A percentile compares a stretch with the other conserved stretches of the same genome.
phyloP scores from a whole-genome alignment of 305 asterid genomes.

The Ajuga reptans region DNA sequence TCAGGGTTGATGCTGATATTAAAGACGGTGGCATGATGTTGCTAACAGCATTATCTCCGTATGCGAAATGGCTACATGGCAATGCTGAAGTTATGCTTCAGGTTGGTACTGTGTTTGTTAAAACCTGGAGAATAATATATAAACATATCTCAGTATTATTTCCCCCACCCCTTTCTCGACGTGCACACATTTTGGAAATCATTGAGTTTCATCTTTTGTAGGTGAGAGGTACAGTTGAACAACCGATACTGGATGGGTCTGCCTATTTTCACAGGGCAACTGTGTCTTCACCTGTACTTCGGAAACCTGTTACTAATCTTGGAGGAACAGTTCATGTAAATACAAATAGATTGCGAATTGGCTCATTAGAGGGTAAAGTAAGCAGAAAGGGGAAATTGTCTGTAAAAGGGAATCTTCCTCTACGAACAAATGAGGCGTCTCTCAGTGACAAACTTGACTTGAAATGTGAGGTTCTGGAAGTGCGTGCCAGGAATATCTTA shows the following conservation, averaged over 20 bases:
- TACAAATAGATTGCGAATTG: conserved; percentile 77
- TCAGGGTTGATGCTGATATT: conserved; percentile 91
- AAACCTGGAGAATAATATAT: neutral
- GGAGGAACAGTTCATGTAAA: conserved; percentile 88
- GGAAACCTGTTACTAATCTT: conserved; percentile 82
- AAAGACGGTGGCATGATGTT: conserved; percentile 99
- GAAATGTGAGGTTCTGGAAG: conserved; percentile 97
- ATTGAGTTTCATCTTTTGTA: conserved; percentile 27
- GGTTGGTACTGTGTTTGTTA: conserved; percentile 37
- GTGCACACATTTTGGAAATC: conserved; percentile 7
- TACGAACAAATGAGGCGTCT: conserved; percentile 59
- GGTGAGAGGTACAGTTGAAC: conserved; percentile 99
- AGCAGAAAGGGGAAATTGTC: conserved; percentile 93
- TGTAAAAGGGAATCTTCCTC: conserved; percentile 83
- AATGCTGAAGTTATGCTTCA: conserved; percentile 95
- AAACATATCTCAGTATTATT: neutral
- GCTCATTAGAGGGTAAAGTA: conserved; percentile 87
- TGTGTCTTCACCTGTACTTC: conserved; percentile 87
- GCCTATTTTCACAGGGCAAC: conserved; percentile 97
- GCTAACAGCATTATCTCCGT: conserved; percentile 92
- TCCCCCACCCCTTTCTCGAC: neutral
- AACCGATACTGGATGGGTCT: conserved; percentile 91
- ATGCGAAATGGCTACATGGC: conserved; percentile 98
- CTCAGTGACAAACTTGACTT: conserved; percentile 78
- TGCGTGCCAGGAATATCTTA: conserved; percentile 81